Evolutionary conservation across 768 basidiomycete genomes (phyloP), one percentile per base, ranked within the genome.

Genomic region (Psilocybe sp.): DNA sequence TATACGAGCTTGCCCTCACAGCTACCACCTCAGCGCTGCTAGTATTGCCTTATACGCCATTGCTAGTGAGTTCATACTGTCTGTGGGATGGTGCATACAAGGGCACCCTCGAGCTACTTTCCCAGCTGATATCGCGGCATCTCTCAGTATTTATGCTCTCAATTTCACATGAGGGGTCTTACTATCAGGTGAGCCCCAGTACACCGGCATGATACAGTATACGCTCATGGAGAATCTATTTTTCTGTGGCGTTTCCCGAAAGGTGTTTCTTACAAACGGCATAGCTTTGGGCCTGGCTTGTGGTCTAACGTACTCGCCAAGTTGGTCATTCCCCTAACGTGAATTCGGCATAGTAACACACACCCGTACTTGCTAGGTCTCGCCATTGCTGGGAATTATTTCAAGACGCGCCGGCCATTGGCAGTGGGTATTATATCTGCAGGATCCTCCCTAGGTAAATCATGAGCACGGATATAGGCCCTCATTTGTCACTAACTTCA

Each of bases 211-310:
- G 11, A 39, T 32, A 37, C 32, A 40, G n/a, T 20, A 13, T 32
- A 14, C 13, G 19, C 54, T n/a, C n/a, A n/a, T n/a, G n/a, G n/a
- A n/a, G n/a, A n/a, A n/a, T n/a, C n/a, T n/a, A n/a, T n/a, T n/a
- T n/a, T n/a, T n/a, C n/a, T n/a, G n/a, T n/a, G n/a, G n/a, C n/a
- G n/a, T n/a, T n/a, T n/a, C n/a, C n/a, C n/a, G n/a, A n/a, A n/a
- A 79, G 76, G 64, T 82, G 32, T 80, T 83, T 55, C 66, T 82
- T 15, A 66, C 75, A 2, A 77, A 82, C 56, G 78, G 78, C 0
- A 59, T 82, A 37, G 69, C 66, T 0, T 65, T 75, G 16, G 80
- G 80, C 8, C 65, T 80, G 11, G 76, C 77, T 4, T 61, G 64
- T 0, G 81, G 82, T 9, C 40, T 82, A 35, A 52, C 44, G 16